Evolutionary conservation across 306 rosid species (phyloP).

Genomic region (Erythrophleum fordii): DNA sequence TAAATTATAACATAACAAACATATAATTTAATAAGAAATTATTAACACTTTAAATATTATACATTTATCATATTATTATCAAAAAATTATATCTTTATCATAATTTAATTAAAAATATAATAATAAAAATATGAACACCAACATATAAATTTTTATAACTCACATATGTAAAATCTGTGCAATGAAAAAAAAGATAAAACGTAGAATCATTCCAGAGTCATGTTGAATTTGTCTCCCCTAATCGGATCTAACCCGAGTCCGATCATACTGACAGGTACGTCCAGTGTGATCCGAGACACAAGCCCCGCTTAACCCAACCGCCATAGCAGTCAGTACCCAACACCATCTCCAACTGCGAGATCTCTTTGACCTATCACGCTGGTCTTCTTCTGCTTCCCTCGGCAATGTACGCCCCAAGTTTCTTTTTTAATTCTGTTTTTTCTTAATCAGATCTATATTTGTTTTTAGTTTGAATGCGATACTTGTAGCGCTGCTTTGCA

Average conservation of each 20-base stretch:
- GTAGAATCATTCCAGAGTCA: too few relatives aligned
- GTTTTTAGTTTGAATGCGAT: background rate
- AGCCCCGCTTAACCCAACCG: background rate
- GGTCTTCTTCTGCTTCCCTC: background rate
- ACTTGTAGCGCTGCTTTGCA: background rate
- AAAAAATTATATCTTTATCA: too few relatives aligned
- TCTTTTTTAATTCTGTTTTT: background rate
- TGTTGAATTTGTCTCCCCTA: too few relatives aligned
- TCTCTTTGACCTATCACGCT: background rate
- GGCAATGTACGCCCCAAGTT: conserved; percentile 3
- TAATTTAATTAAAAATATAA: background rate
- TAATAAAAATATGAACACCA: too few relatives aligned
- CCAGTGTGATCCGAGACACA: conserved; percentile 1
- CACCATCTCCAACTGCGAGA: background rate
- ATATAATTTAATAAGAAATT: too few relatives aligned
- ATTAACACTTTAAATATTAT: too few relatives aligned
- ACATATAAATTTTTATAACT: too few relatives aligned
- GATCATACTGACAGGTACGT: background rate
- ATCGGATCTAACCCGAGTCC: background rate
- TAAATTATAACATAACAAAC: too few relatives aligned
- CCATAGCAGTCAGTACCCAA: background rate
- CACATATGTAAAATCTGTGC: too few relatives aligned
- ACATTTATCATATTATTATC: too few relatives aligned
- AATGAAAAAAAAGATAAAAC: too few relatives aligned
- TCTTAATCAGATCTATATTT: background rate